phyloP scores from a whole-genome alignment of 2,329 filamentous ascomycete genomes.

The Epichloe coenophiala region DNA sequence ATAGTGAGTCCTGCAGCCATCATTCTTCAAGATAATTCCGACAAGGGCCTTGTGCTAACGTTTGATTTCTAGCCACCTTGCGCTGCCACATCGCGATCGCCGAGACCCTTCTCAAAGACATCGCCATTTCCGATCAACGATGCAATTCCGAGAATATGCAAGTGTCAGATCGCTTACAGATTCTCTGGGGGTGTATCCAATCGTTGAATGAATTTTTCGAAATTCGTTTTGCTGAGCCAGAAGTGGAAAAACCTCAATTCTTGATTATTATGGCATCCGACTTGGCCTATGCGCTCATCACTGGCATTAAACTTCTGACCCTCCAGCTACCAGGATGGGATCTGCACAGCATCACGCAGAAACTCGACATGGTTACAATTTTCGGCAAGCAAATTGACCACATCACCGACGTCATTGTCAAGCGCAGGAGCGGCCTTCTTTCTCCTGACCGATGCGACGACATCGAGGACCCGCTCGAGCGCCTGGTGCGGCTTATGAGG shows the following conservation, averaged over 20 bases:
- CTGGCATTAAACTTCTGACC: slow-evolving; percentile 31
- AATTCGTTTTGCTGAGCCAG: slow-evolving; percentile 18
- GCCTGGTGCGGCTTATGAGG: slow-evolving; percentile 18
- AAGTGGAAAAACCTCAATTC: slow-evolving; percentile 25
- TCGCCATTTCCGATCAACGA: slow-evolving; percentile 27
- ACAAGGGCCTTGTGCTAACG: neutral
- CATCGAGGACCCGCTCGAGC: slow-evolving; percentile 19
- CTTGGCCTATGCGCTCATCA: slow-evolving; percentile 32
- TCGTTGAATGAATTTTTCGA: slow-evolving; percentile 28
- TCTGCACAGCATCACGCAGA: slow-evolving; percentile 19
- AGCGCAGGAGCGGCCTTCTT: slow-evolving; percentile 15
- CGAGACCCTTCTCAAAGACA: slow-evolving; percentile 33
- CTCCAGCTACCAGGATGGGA: slow-evolving; percentile 34
- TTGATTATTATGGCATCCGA: slow-evolving; percentile 32
- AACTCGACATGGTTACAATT: slow-evolving; percentile 15
- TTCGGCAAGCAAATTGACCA: slow-evolving; percentile 18
- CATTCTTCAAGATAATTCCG: neutral
- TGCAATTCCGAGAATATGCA: slow-evolving; percentile 18
- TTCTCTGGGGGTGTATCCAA: slow-evolving; percentile 32
- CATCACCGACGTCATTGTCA: slow-evolving; percentile 15
- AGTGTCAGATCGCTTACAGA: slow-evolving; percentile 25
- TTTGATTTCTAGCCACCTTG: slow-evolving; percentile 19
- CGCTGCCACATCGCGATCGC: slow-evolving; percentile 29
- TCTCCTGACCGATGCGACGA: slow-evolving; percentile 5
- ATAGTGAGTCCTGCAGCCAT: slow-evolving; percentile 15